These are phyloP conservation scores for Podaxis sp. DNA, from an alignment of 768 basidiomycete species.

Conservation along the genomic window DNA sequence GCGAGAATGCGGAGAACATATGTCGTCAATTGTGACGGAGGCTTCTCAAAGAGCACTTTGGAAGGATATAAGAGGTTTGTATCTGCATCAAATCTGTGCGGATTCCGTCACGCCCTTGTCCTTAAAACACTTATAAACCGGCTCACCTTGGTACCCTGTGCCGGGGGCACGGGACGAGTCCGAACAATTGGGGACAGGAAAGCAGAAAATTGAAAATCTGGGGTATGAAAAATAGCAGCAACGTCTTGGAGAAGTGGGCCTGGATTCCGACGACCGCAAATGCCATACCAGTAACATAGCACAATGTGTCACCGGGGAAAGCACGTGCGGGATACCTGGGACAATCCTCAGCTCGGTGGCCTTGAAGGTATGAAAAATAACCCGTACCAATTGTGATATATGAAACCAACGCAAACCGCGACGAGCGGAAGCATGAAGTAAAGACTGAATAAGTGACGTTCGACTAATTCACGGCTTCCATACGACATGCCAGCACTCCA, in stretches of 20 bases:
- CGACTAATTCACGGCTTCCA: constrained; percentile 83
- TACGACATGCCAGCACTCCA: constrained; percentile 85
- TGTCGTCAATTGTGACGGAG: constrained; percentile 53
- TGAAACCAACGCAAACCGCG: constrained; percentile 84
- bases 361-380: neutral
- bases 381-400: constrained; percentile 94
- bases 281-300: constrained; percentile 98
- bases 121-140: constrained; percentile 1
- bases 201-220: constrained; percentile 98
- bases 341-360: constrained; percentile 3
- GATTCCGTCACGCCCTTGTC: constrained; percentile 13
- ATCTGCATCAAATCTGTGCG: constrained; percentile 64
- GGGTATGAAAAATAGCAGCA: constrained; percentile 94
- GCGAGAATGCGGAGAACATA: constrained; percentile 60
- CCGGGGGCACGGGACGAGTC: constrained; percentile 89
- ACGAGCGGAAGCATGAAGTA: constrained; percentile 97
- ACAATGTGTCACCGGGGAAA: constrained; percentile 96
- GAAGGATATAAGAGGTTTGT: constrained; percentile 83
- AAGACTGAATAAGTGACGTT: constrained; percentile 91
- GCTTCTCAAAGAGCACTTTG: constrained; percentile 53
- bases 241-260: constrained; percentile 95
- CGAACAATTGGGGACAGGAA: constrained; percentile 93
- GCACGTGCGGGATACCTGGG: constrained; percentile 92
- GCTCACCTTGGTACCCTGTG: constrained; percentile 88
- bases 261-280: constrained; percentile 98